Percentiles rank a stretch among this genome's conserved stretches.
These are phyloP conservation scores for Metrosideros polymorpha DNA, from an alignment of 441 rosid species.

Conservation along the genomic window DNA sequence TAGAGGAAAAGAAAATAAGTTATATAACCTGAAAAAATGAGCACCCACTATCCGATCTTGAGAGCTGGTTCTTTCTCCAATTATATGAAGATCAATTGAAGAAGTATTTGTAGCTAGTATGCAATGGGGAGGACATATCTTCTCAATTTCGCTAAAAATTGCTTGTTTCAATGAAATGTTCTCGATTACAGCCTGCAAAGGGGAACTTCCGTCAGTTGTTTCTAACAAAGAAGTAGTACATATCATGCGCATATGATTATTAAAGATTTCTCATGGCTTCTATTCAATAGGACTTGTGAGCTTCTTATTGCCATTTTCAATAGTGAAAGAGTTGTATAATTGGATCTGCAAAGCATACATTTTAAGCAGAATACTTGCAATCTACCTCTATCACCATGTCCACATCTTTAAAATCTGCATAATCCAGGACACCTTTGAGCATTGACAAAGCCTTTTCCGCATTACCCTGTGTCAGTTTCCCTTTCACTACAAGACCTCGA, in stretches of 20 bases:
- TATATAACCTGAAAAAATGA: constrained; percentile 82
- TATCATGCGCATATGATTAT: not conserved
- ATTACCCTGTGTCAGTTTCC: constrained; percentile 59
- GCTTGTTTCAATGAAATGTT: constrained; percentile 75
- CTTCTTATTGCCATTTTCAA: not conserved
- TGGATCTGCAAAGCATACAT: not conserved
- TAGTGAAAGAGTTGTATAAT: not conserved
- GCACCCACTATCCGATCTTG: constrained; percentile 88
- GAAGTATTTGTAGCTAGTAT: constrained; percentile 94
- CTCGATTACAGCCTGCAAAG: constrained; percentile 88
- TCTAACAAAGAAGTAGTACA: not conserved
- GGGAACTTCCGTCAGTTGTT: constrained; percentile 1
- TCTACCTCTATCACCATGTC: constrained; percentile 92
- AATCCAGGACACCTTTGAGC: constrained; percentile 79
- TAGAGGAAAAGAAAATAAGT: not conserved
- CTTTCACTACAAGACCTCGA: constrained; percentile 57
- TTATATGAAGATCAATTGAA: constrained; percentile 60
- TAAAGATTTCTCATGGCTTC: not conserved
- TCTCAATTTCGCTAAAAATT: constrained; percentile 75
- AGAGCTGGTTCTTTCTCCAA: constrained; percentile 72
- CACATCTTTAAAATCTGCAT: constrained; percentile 74
- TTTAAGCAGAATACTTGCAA: not conserved
- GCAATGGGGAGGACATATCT: constrained; percentile 71
- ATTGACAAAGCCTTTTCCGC: constrained; percentile 70
- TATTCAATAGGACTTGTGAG: not conserved